phyloP scores from a whole-genome alignment of 2,329 filamentous ascomycete genomes.

The Pezizomycotina sp. region DNA sequence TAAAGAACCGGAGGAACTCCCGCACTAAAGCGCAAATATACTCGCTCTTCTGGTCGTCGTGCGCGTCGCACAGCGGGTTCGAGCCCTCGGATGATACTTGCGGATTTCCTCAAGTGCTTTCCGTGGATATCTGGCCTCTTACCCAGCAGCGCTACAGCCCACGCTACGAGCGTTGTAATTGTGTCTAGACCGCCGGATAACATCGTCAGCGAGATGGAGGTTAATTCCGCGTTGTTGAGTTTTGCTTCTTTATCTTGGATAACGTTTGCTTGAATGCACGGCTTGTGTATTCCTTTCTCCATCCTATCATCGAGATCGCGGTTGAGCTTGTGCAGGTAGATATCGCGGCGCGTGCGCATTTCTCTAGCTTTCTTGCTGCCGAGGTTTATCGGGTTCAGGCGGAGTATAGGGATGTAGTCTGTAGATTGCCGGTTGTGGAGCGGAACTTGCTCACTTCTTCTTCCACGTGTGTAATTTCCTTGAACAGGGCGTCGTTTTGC shows the following conservation, averaged over 20 bases:
- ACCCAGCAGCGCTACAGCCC: constrained; percentile 62
- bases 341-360: constrained; percentile 52
- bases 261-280: constrained; percentile 54
- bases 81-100: constrained; percentile 51
- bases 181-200: constrained; percentile 69
- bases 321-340: constrained; percentile 45
- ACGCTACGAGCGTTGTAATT: constrained; percentile 60
- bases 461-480: constrained; percentile 61
- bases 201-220: constrained; percentile 68
- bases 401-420: constrained; percentile 64
- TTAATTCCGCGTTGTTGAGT: constrained; percentile 58
- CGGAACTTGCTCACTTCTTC: constrained; percentile 59
- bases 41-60: constrained; percentile 61
- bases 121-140: constrained; percentile 55
- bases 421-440: constrained; percentile 67
- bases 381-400: no score
- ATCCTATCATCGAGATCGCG: constrained; percentile 45
- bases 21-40: constrained; percentile 66
- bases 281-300: constrained; percentile 45
- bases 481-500: constrained; percentile 48
- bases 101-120: constrained; percentile 54
- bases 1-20: constrained; percentile 62
- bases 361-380: constrained; percentile 48
- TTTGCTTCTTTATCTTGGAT: constrained; percentile 53
- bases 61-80: no score